phyloP scores from a whole-genome alignment of 164 flowering plant genomes.

The Aristolochia fimbriata region DNA sequence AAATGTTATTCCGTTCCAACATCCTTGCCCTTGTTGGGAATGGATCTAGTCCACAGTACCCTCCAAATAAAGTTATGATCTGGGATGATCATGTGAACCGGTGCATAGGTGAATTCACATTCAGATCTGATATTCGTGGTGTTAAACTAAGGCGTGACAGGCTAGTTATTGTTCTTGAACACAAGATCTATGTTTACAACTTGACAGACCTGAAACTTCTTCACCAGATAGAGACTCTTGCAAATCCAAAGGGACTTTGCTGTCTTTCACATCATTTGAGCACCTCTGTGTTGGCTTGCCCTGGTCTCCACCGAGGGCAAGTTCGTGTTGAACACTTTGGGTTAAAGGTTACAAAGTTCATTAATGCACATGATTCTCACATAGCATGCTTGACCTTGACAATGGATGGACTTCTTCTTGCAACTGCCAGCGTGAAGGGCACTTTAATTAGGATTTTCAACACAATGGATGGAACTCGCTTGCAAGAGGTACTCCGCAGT shows the following conservation, averaged over 20 bases:
- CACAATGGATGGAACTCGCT: constrained; percentile 51
- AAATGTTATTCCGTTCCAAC: constrained; percentile 48
- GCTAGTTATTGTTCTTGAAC: constrained; percentile 46
- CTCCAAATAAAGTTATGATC: constrained; percentile 46
- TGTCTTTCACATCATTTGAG: constrained; percentile 42
- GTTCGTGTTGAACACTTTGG: constrained; percentile 53
- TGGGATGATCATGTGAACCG: constrained; percentile 60
- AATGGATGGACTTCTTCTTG: constrained; percentile 53
- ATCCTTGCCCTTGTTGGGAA: constrained; percentile 50
- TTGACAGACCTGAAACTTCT: constrained; percentile 43
- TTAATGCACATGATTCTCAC: constrained; percentile 42
- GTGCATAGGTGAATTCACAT: constrained; percentile 50
- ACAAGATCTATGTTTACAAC: constrained; percentile 46
- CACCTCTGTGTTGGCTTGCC: constrained; percentile 47
- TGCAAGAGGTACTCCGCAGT: constrained; percentile 39
- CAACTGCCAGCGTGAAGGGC: constrained; percentile 51
- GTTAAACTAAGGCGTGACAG: constrained; percentile 43
- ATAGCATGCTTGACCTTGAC: constrained; percentile 43
- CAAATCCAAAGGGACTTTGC: constrained; percentile 52
- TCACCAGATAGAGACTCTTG: constrained; percentile 44
- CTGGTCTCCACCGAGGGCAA: constrained; percentile 42
- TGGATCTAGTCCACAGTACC: constrained; percentile 33
- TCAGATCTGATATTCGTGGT: constrained; percentile 50
- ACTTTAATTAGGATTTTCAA: constrained; percentile 50
- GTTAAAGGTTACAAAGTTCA: constrained; percentile 35